phyloP scores from a whole-genome alignment of 495 filamentous ascomycete genomes.

The Diplogelasinospora grovesii region DNA sequence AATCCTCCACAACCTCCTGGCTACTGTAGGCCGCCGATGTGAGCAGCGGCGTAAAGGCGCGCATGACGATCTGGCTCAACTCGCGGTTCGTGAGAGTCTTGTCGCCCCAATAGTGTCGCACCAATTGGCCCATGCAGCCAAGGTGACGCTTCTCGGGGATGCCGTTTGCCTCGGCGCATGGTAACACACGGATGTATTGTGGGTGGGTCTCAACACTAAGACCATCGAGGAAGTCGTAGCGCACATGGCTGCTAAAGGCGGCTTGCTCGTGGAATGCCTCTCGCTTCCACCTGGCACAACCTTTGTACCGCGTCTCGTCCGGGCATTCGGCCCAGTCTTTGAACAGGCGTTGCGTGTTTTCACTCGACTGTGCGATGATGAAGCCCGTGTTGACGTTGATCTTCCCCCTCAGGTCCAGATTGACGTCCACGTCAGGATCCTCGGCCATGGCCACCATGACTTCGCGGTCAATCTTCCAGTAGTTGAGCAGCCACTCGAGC shows the following conservation, averaged over 20 bases:
- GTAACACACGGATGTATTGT: conserved; percentile 17
- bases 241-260: conserved; percentile 22
- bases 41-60: conserved; percentile 17
- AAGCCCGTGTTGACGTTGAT: conserved; percentile 26
- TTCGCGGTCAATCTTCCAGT: conserved; percentile 40
- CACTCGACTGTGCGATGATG: conserved; percentile 23
- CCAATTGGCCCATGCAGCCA: conserved; percentile 20
- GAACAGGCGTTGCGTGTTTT: conserved; percentile 21
- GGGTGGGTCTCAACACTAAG: conserved; percentile 16
- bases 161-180: conserved; percentile 25
- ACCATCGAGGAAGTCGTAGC: conserved; percentile 25
- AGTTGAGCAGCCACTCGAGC: conserved; percentile 49
- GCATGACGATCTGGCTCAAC: conserved; percentile 18
- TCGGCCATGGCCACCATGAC: conserved; percentile 41
- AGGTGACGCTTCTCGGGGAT: conserved; percentile 11
- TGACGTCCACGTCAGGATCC: conserved; percentile 24
- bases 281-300: conserved; percentile 20
- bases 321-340: conserved; percentile 28
- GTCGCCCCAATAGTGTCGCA: conserved; percentile 24
- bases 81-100: conserved; percentile 15
- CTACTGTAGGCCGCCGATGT: conserved; percentile 12
- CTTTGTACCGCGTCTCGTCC: conserved; percentile 19
- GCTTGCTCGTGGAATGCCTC: conserved; percentile 23
- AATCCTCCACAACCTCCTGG: conserved; percentile 11
- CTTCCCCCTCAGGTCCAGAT: conserved; percentile 11